Percentiles rank a stretch among this genome's conserved stretches.
Conservation (phyloP, 176 grass and related monocot genomes). For the Zoysia japonica region DNA sequence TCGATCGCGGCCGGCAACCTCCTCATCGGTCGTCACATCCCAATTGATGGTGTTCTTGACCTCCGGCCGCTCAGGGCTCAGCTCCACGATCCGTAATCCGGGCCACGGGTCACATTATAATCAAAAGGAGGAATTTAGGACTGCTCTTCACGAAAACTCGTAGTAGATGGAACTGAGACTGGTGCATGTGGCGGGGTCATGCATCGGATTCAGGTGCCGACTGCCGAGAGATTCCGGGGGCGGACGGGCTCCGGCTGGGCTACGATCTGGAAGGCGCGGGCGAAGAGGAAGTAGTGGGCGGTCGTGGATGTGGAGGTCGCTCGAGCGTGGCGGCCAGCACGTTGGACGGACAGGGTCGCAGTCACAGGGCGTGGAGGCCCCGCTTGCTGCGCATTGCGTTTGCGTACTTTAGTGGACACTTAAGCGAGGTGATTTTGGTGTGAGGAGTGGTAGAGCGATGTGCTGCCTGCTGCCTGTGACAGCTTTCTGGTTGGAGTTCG, state of each 20-base stretch:
- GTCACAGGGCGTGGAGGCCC: conserved; percentile 25
- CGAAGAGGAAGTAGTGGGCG: not conserved
- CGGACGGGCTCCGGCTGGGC: conserved; percentile 46
- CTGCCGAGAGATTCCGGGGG: conserved; percentile 51
- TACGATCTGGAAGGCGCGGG: conserved; percentile 40
- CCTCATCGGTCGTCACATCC: conserved; percentile 48
- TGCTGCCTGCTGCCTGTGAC: not conserved
- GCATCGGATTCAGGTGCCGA: conserved; percentile 55
- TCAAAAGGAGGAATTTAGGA: not conserved
- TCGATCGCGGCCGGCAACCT: conserved; percentile 44
- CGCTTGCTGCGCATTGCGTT: conserved; percentile 18
- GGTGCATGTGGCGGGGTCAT: not conserved
- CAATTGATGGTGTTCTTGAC: conserved; percentile 86
- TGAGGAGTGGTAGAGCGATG: not conserved
- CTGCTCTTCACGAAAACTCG: not conserved
- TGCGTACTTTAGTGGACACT: not conserved
- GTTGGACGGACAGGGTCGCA: conserved; percentile 20
- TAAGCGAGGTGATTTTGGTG: not conserved
- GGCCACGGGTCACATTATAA: not conserved
- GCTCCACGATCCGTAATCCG: conserved; percentile 64
- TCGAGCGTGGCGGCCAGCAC: conserved; percentile 10
- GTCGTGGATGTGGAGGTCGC: not conserved
- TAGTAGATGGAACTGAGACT: conserved; percentile 13
- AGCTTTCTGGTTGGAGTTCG: not conserved
- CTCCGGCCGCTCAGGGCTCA: conserved; percentile 64